phyloP scores from a whole-genome alignment of 768 basidiomycete genomes.

The Mycena pura region DNA sequence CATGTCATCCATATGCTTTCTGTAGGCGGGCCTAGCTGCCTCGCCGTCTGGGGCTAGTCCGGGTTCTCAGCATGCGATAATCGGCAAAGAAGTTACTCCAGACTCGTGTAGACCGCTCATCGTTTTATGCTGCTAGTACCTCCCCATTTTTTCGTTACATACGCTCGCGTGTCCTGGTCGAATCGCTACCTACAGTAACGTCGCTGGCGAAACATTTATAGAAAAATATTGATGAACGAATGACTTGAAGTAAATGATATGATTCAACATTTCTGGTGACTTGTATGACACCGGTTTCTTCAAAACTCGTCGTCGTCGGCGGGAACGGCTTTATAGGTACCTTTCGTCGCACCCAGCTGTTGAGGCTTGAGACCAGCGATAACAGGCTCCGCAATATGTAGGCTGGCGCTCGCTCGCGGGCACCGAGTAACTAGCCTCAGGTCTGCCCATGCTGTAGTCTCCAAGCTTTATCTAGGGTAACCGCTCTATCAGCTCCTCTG shows the following conservation, averaged over 20 bases:
- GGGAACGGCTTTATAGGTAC: conserved; percentile 97
- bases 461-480: not conserved
- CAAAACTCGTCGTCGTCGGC: conserved; percentile 84
- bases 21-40: conserved; percentile 1
- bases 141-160: conserved; percentile 4
- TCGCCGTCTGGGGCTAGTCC: conserved; percentile 12
- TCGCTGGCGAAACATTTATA: conserved; percentile 13
- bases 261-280: no score
- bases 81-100: conserved; percentile 37
- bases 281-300: no score
- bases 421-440: conserved; percentile 91
- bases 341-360: not conserved
- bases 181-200: conserved; percentile 14
- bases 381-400: conserved; percentile 92
- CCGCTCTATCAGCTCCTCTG: conserved; percentile 70
- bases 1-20: conserved; percentile 7
- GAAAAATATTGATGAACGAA: not conserved
- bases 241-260: no score
- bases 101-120: conserved; percentile 1
- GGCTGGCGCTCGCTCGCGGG: conserved; percentile 82
- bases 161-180: not conserved
- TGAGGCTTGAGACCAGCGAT: not conserved
- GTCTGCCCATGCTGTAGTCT: conserved; percentile 43
- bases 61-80: conserved; percentile 15
- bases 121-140: not conserved